Evolutionary conservation across 2,329 filamentous ascomycete genomes (phyloP).

Genomic region (Epichloe bromicola): DNA sequence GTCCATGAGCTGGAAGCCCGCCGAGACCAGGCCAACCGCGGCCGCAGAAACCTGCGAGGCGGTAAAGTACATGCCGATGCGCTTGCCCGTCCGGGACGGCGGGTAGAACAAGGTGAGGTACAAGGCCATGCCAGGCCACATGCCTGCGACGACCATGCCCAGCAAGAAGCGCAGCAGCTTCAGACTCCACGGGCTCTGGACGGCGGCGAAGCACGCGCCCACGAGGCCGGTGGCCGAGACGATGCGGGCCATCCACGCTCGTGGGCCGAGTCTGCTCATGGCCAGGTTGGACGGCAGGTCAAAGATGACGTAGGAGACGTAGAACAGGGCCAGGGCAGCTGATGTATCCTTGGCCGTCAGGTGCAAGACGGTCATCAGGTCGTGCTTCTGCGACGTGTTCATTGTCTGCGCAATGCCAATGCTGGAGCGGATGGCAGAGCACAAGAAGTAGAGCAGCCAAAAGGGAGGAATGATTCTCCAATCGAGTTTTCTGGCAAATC

Average conservation of each 20-base stretch:
- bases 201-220: constrained; percentile 70
- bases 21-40: constrained; percentile 78
- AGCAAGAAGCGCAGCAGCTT: constrained; percentile 79
- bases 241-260: constrained; percentile 85
- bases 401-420: constrained; percentile 91
- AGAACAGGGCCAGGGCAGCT: constrained; percentile 76
- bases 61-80: constrained; percentile 83
- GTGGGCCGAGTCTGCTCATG: constrained; percentile 75
- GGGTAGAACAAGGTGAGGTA: constrained; percentile 89
- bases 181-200: constrained; percentile 71
- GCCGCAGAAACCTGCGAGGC: constrained; percentile 80
- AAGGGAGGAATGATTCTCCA: constrained; percentile 55
- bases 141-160: constrained; percentile 77
- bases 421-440: constrained; percentile 83
- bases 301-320: constrained; percentile 83
- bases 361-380: constrained; percentile 58
- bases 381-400: constrained; percentile 59
- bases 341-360: constrained; percentile 67
- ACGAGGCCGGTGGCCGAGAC: constrained; percentile 79
- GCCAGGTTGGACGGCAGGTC: constrained; percentile 79
- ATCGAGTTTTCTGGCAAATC: constrained; percentile 35
- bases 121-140: constrained; percentile 94
- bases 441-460: constrained; percentile 84
- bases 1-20: constrained; percentile 87
- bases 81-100: constrained; percentile 70